Conservation (phyloP, 208 protist genomes). For the Sergeia podlipaevii region DNA sequence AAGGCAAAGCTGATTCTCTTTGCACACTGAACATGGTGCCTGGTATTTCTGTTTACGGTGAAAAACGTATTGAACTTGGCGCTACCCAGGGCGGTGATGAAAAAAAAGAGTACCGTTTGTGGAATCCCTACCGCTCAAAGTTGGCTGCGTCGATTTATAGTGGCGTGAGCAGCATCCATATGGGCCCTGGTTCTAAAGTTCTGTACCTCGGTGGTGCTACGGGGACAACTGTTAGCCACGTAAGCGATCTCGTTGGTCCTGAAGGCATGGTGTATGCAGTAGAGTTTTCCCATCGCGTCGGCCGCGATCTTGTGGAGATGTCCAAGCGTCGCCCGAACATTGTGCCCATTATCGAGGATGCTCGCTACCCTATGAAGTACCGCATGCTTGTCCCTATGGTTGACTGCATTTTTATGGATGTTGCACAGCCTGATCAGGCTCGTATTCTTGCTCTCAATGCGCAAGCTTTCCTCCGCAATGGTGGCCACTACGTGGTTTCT, state of each 20-base stretch:
- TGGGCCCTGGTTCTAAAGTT: conserved; percentile 98
- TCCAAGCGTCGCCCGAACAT: conserved; percentile 99
- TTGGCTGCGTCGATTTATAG: conserved; percentile 98
- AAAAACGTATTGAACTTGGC: conserved; percentile 98
- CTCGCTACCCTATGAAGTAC: conserved; percentile 99
- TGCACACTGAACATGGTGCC: conserved; percentile 98
- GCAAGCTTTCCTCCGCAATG: conserved; percentile 99
- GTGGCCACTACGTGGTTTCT: conserved; percentile 99
- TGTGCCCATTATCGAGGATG: conserved; percentile 99
- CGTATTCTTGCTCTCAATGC: conserved; percentile 99
- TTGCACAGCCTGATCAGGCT: conserved; percentile 99
- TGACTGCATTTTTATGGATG: conserved; percentile 99
- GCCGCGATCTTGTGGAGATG: conserved; percentile 99
- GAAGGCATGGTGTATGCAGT: conserved; percentile 99
- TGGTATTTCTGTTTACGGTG: conserved; percentile 99
- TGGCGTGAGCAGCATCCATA: conserved; percentile 98
- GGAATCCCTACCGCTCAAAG: conserved; percentile 99
- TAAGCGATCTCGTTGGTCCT: conserved; percentile 99
- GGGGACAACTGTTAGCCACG: conserved; percentile 99
- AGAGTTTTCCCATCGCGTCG: conserved; percentile 99
- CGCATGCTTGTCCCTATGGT: conserved; percentile 99
- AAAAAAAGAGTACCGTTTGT: conserved; percentile 99
- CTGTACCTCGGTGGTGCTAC: conserved; percentile 99
- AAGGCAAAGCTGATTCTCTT: conserved; percentile 98
- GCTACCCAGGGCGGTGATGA: conserved; percentile 79